phyloP scores from a whole-genome alignment of 192 early-diverging fungal genomes.

The Podila verticillata region DNA sequence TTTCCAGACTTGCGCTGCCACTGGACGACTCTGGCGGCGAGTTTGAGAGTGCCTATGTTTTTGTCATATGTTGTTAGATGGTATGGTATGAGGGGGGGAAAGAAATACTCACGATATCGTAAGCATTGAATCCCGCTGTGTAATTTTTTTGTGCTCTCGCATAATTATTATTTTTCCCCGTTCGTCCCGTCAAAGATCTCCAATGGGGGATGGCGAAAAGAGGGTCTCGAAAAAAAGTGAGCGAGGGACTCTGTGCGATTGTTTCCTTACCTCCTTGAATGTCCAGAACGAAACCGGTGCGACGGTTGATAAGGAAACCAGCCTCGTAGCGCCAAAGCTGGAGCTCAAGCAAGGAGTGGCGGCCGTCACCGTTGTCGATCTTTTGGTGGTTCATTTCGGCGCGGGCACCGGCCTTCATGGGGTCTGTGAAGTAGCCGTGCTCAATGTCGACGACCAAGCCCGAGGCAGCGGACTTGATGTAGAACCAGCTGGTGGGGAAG shows the following conservation, averaged over 20 bases:
- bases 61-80: neutral
- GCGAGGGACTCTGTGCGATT: neutral
- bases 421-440: slow-evolving; percentile 46
- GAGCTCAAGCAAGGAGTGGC: slow-evolving; percentile 44
- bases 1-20: slow-evolving; percentile 46
- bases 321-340: slow-evolving; percentile 55
- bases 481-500: slow-evolving; percentile 50
- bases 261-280: slow-evolving; percentile 39
- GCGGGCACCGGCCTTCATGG: slow-evolving; percentile 51
- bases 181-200: too few species aligned
- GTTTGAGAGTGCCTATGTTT: slow-evolving; percentile 39
- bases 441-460: slow-evolving; percentile 51
- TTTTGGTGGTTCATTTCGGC: slow-evolving; percentile 54
- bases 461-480: slow-evolving; percentile 47
- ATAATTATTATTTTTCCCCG: neutral
- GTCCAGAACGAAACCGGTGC: slow-evolving; percentile 49
- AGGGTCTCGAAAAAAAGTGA: neutral
- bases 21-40: slow-evolving; percentile 36
- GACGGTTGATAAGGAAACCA: slow-evolving; percentile 52
- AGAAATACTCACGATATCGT: neutral
- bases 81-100: neutral
- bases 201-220: neutral
- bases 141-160: slow-evolving; percentile 1
- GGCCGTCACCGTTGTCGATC: slow-evolving; percentile 41
- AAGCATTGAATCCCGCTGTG: neutral